These are phyloP conservation scores for Patellaria atrata DNA, from an alignment of 495 filamentous ascomycete species.

Conservation along the genomic window DNA sequence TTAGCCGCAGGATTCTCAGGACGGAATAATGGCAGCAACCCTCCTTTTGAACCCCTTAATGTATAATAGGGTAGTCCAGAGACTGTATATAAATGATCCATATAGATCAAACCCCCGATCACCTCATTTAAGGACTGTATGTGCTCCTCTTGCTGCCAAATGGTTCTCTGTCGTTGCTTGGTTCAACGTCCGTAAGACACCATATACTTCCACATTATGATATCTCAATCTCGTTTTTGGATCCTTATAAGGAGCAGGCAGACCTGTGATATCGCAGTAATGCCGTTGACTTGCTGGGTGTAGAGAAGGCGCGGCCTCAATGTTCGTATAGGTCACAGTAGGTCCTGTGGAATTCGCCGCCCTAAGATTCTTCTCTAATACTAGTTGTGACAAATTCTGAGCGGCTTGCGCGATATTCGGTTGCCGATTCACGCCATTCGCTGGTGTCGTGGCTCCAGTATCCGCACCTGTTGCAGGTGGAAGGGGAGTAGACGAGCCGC, in stretches of 20 bases:
- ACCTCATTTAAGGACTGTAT: conserved; percentile 74
- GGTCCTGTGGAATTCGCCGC: conserved; percentile 39
- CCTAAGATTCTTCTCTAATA: conserved; percentile 51
- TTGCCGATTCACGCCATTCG: conserved; percentile 30
- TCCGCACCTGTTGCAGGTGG: conserved; percentile 24
- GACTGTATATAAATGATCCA: conserved; percentile 1
- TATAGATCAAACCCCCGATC: neutral
- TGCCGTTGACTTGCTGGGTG: conserved; percentile 56
- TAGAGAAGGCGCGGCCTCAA: conserved; percentile 77
- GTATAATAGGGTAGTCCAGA: no score
- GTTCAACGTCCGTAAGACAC: conserved; percentile 55
- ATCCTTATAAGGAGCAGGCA: conserved; percentile 77
- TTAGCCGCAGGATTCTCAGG: neutral
- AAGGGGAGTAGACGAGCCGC: conserved; percentile 61
- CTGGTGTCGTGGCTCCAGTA: conserved; percentile 42
- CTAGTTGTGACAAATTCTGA: conserved; percentile 67
- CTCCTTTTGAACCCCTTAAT: neutral
- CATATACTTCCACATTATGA: conserved; percentile 79
- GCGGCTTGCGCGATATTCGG: conserved; percentile 71
- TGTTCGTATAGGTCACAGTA: conserved; percentile 81
- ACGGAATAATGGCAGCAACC: neutral
- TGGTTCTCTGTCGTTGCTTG: conserved; percentile 75
- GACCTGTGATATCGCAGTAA: conserved; percentile 91
- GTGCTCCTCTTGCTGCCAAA: conserved; percentile 75
- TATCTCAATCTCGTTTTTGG: conserved; percentile 87